Conservation (phyloP, 1,139 yeast species). For the Nakaseomyces delphensis region DNA sequence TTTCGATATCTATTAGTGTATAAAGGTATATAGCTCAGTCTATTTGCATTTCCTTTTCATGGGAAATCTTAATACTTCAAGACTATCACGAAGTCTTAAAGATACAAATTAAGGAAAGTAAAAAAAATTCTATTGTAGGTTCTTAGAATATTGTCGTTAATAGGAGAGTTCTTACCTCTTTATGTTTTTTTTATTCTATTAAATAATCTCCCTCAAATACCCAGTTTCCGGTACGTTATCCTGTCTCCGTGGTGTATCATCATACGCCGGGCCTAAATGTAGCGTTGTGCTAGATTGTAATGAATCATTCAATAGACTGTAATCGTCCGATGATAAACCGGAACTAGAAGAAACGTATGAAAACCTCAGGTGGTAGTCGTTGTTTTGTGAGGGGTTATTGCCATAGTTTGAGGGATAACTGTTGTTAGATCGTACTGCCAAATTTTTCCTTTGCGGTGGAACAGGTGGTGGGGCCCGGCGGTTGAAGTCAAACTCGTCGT, state of each 20-base stretch:
- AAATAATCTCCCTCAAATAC: slow-evolving; percentile 15
- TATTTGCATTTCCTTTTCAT: no score
- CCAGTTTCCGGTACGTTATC: slow-evolving; percentile 7
- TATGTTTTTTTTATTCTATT: not conserved
- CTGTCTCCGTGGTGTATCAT: not conserved
- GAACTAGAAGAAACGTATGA: slow-evolving; percentile 13
- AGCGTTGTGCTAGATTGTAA: slow-evolving; percentile 11
- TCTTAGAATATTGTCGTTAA: not conserved
- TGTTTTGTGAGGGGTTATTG: not conserved
- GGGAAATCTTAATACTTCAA: no score
- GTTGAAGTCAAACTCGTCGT: slow-evolving; percentile 18
- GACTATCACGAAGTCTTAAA: no score
- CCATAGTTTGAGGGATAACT: not conserved
- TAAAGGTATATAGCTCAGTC: no score
- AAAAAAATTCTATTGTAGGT: not conserved
- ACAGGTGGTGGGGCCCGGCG: slow-evolving; percentile 11
- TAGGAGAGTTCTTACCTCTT: not conserved
- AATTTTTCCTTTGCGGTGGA: slow-evolving; percentile 9
- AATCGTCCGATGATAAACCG: slow-evolving; percentile 10
- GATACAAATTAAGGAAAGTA: not conserved
- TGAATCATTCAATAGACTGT: slow-evolving; percentile 8
- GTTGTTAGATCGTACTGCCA: not conserved
- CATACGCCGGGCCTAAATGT: slow-evolving; percentile 7
- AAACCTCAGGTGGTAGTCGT: slow-evolving; percentile 7
- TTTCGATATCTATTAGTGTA: no score